These are phyloP conservation scores for Musa beccarii DNA, from an alignment of 176 grass and related monocot species.

Conservation along the genomic window DNA sequence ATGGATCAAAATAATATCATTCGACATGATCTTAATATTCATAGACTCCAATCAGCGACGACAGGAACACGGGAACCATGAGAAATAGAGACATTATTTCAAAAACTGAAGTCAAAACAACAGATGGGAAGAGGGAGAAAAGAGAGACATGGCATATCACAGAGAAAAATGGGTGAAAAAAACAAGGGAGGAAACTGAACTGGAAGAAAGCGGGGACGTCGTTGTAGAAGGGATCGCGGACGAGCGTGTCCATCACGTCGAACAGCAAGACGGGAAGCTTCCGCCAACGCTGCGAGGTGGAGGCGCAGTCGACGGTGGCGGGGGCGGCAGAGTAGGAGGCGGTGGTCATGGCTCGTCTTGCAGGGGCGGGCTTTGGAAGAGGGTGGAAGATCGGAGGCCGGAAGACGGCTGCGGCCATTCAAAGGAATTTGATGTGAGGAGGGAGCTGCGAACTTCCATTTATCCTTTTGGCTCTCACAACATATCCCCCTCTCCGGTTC, in stretches of 20 bases:
- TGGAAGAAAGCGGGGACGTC: slow-evolving; percentile 79
- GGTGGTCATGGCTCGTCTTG: not conserved
- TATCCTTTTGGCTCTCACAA: too few species aligned
- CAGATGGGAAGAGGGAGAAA: not conserved
- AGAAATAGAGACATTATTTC: not conserved
- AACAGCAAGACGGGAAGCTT: slow-evolving; percentile 76
- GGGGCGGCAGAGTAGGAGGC: not conserved
- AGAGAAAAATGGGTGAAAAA: not conserved
- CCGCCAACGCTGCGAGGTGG: slow-evolving; percentile 1
- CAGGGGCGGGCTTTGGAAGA: not conserved
- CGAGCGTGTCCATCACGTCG: slow-evolving; percentile 92
- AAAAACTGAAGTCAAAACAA: not conserved
- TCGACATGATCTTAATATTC: not conserved
- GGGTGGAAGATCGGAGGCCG: not conserved
- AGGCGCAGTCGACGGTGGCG: not conserved
- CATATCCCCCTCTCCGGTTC: too few species aligned
- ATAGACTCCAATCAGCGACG: not conserved
- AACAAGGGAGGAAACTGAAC: slow-evolving; percentile 28
- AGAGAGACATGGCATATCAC: not conserved
- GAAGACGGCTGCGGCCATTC: not conserved
- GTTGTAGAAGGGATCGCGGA: slow-evolving; percentile 87
- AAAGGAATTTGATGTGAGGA: not conserved
- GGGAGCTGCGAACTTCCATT: too few species aligned
- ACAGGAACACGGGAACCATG: not conserved
- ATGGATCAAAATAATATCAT: not conserved